Evolutionary conservation across 495 filamentous ascomycete genomes (phyloP), one percentile per base, ranked within the genome.

Genomic region (Neurospora sp.): DNA sequence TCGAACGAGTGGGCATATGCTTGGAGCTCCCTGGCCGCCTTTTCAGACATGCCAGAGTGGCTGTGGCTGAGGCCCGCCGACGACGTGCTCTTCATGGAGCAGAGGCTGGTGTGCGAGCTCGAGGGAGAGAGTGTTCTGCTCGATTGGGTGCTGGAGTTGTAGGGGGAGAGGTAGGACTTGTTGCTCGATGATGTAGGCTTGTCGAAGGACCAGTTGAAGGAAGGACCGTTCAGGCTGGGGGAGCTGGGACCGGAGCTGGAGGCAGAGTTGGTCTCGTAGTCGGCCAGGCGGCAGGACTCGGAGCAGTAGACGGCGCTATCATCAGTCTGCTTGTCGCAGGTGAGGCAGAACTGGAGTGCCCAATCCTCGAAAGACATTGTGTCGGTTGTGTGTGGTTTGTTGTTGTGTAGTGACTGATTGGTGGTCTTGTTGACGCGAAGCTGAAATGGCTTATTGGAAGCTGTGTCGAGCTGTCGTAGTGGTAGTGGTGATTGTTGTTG

Each of bases 321-420:
- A 69, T 88, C 87, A 72, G 91, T 96, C 82, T 97, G 93, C 81
- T 90, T 89, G 82, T 98, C 95, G 86, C 95, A 98, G 85, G 91
- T 90, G 73, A 98, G 90, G 85, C 95, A 98, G 88, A 92, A 97
- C 81, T 97, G 93, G 75, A 89, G 92, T 75, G 91, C 93, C 94
- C 95, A 98, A 75, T 92, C 88, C 53, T 61, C 53, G 84, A 90
- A 90, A 76, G 84, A 85, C 84, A 87, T 86, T 76, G 79, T 84
- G 80, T 59, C 70, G 69, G 71, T 40, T 48, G 68, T 70, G 69
- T 75, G 72, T 76, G 71, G 31, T 35, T 35, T 35, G 31, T 35
- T 35, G 31, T 35, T 35, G 31, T 35, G 31, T 35, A 35, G 39
- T 72, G 74, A 48, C 46, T 40, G 8, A 44, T 69, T 42, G 69